Percentiles rank a stretch among this genome's conserved stretches.
These are phyloP conservation scores for Dioscorea dumetorum DNA, from an alignment of 106 monocot genomes.

Conservation along the genomic window DNA sequence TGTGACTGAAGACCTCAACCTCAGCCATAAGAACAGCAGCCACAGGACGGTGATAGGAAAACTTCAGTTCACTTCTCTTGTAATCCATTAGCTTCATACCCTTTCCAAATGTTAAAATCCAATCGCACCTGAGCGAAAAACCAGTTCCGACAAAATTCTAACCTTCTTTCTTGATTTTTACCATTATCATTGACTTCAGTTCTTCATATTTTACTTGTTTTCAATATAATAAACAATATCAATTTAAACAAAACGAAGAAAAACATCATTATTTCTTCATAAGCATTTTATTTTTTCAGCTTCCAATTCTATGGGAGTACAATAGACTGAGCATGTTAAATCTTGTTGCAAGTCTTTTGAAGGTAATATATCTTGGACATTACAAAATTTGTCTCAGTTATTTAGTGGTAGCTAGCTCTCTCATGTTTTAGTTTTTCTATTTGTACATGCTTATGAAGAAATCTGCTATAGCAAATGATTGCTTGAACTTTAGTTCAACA, in stretches of 20 bases:
- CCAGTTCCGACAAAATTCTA: neutral
- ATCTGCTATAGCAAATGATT: neutral
- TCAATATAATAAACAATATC: no score
- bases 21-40: conserved; percentile 50
- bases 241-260: no score
- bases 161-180: no score
- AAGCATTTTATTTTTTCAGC: conserved; percentile 36
- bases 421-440: neutral
- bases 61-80: conserved; percentile 39
- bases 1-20: no score
- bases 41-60: conserved; percentile 86
- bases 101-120: conserved; percentile 65
- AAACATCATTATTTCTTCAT: no score
- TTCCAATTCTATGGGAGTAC: conserved; percentile 65
- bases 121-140: conserved; percentile 56
- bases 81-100: conserved; percentile 59
- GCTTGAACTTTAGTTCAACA: neutral
- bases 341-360: conserved; percentile 76
- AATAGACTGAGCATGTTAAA: conserved; percentile 91
- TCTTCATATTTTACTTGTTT: no score
- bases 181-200: no score
- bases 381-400: neutral
- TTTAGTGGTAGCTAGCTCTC: neutral
- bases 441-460: neutral
- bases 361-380: conserved; percentile 31